A percentile compares a stretch with the other conserved stretches of the same genome.
These are phyloP conservation scores for Santalum album DNA, from an alignment of 164 flowering plant genomes.

Conservation along the genomic window DNA sequence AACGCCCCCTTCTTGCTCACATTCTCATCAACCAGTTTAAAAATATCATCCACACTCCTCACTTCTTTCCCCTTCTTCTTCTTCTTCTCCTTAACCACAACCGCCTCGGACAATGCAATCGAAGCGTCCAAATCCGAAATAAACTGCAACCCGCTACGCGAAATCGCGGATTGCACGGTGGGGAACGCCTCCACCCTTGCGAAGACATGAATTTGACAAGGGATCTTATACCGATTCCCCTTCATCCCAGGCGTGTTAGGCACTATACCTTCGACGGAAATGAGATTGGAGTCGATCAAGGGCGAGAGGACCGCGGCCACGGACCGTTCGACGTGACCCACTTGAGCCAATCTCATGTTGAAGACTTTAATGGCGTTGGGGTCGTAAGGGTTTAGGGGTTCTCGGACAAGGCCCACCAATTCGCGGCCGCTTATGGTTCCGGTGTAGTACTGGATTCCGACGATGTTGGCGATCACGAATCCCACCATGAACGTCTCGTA, in stretches of 20 bases:
- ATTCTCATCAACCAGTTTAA: slow-evolving; percentile 44
- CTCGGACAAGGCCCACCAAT: slow-evolving; percentile 76
- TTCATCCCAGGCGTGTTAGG: slow-evolving; percentile 29
- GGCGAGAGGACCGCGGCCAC: slow-evolving; percentile 59
- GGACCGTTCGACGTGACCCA: slow-evolving; percentile 63
- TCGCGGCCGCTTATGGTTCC: slow-evolving; percentile 64
- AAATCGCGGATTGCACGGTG: slow-evolving; percentile 24
- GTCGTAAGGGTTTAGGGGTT: slow-evolving; percentile 61
- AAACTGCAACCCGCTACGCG: slow-evolving; percentile 37
- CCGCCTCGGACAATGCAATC: slow-evolving; percentile 55
- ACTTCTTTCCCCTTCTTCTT: slow-evolving; percentile 15
- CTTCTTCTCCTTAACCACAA: slow-evolving; percentile 41
- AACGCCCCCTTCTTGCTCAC: slow-evolving; percentile 22
- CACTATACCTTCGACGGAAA: slow-evolving; percentile 54
- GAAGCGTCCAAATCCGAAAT: slow-evolving; percentile 25
- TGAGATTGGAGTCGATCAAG: slow-evolving; percentile 35
- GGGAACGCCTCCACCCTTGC: slow-evolving; percentile 26
- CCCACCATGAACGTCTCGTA: slow-evolving; percentile 54
- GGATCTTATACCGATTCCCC: slow-evolving; percentile 24
- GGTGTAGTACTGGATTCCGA: slow-evolving; percentile 54
- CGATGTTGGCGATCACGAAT: slow-evolving; percentile 58
- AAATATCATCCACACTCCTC: slow-evolving; percentile 57
- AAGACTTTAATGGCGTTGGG: slow-evolving; percentile 71
- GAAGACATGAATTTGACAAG: slow-evolving; percentile 72
- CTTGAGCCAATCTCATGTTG: slow-evolving; percentile 45